phyloP scores from a whole-genome alignment of 306 rosid genomes.

The Argentina anserina region DNA sequence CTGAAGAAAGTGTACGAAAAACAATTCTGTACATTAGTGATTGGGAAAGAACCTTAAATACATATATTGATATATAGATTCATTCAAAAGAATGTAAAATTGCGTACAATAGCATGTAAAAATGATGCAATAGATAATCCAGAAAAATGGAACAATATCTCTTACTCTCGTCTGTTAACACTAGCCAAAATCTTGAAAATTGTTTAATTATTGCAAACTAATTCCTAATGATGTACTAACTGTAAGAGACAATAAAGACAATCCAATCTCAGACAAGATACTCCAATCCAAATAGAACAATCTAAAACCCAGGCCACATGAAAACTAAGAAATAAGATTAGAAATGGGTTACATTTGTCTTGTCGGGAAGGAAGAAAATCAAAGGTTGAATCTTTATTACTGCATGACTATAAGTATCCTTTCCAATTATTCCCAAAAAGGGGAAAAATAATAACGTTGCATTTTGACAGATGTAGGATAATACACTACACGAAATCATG shows the following conservation, averaged over 20 bases:
- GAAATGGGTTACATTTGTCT: neutral
- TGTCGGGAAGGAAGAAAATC: neutral
- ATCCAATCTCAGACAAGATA: neutral
- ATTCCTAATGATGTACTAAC: too few species aligned
- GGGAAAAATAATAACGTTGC: constrained; percentile 8
- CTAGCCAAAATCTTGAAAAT: neutral
- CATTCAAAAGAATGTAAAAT: too few species aligned
- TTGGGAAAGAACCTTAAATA: too few species aligned
- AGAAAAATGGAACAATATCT: neutral
- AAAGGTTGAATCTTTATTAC: constrained; percentile 4
- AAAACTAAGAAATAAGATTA: neutral
- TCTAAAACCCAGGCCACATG: neutral
- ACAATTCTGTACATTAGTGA: too few species aligned
- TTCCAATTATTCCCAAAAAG: constrained; percentile 19
- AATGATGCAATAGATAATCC: too few species aligned
- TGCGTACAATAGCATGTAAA: neutral
- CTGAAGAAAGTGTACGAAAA: constrained; percentile 26
- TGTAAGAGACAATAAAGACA: neutral
- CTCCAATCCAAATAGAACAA: neutral
- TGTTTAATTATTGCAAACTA: too few species aligned
- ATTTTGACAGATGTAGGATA: constrained; percentile 19
- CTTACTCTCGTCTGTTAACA: too few species aligned
- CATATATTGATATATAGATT: too few species aligned
- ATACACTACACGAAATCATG: neutral
- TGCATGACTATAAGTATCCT: neutral